Evolutionary conservation across 2,329 filamentous ascomycete genomes (phyloP).

Genomic region (Aspergillus hortae): DNA sequence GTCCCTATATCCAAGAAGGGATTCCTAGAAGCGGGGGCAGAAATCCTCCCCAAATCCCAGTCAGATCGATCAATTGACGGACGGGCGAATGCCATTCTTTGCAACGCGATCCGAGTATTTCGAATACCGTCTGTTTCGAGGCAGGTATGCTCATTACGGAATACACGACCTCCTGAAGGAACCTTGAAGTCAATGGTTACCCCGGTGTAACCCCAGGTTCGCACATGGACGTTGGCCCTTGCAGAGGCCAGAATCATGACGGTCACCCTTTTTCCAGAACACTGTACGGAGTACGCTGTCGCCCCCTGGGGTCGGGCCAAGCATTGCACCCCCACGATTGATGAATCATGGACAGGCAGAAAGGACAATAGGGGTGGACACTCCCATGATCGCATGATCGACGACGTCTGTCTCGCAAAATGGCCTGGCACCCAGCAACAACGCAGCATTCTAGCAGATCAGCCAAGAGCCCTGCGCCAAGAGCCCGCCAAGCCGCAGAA

Average conservation of each 20-base stretch:
- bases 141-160: too few species aligned
- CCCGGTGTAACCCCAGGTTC: not conserved
- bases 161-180: too few species aligned
- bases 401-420: not conserved
- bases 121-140: too few species aligned
- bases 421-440: too few species aligned
- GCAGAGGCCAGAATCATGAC: not conserved
- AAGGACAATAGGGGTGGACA: not conserved
- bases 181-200: not conserved
- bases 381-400: not conserved
- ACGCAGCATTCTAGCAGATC: not conserved
- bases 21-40: too few species aligned
- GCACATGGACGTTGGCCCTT: slow-evolving; percentile 4
- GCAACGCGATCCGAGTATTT: too few species aligned
- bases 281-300: not conserved
- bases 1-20: too few species aligned
- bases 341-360: not conserved
- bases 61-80: too few species aligned
- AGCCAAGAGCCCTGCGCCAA: slow-evolving; percentile 16
- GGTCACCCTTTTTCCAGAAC: slow-evolving; percentile 1
- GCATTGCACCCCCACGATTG: not conserved
- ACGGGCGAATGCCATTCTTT: too few species aligned
- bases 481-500: slow-evolving; percentile 15
- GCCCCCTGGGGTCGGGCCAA: not conserved
- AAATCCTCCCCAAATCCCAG: too few species aligned